These are phyloP conservation scores for Penicillium sp. DNA, from an alignment of 2,329 filamentous ascomycete species.

Conservation along the genomic window DNA sequence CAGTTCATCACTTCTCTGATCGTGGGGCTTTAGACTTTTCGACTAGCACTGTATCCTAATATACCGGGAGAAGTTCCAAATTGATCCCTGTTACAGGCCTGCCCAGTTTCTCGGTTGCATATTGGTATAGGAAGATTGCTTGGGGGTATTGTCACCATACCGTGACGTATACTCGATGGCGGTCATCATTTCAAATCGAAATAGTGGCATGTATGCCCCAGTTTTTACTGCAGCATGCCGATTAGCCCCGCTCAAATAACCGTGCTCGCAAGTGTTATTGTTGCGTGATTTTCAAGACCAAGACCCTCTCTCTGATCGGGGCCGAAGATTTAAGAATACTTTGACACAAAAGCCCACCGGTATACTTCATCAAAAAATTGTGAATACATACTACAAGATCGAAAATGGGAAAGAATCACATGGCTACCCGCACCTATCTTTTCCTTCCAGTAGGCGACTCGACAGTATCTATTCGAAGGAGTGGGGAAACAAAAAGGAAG, in stretches of 20 bases:
- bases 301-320: background rate
- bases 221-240: background rate
- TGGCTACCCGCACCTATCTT: background rate
- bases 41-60: background rate
- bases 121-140: background rate
- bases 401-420: background rate
- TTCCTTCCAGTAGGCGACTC: background rate
- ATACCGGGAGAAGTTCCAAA: background rate
- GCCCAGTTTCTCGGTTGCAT: background rate
- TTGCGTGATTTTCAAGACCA: background rate
- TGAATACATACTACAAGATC: background rate
- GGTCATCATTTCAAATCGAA: background rate
- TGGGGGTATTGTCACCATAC: no score
- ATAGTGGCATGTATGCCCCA: background rate
- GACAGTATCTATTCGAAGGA: background rate
- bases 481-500: background rate
- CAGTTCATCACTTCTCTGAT: background rate
- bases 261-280: background rate
- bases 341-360: no score
- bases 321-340: background rate
- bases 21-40: background rate
- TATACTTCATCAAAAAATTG: background rate
- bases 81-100: background rate
- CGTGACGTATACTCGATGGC: background rate
- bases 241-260: background rate